Conservation (phyloP, 768 basidiomycete genomes). For the Phylloporus scabripes region DNA sequence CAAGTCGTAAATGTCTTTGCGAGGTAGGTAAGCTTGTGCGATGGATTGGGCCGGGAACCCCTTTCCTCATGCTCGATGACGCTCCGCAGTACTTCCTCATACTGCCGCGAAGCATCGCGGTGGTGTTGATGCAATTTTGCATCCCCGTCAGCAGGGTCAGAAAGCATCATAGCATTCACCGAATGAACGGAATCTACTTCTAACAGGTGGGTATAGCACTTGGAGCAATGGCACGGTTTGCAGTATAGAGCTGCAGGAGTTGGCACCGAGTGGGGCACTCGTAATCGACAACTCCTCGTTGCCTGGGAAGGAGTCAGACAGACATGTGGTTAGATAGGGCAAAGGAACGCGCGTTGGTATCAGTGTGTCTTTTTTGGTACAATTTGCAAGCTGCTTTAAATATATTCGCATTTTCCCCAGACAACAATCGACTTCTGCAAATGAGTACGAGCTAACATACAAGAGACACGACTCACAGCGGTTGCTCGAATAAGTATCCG, state of each 20-base stretch:
- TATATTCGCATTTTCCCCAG: slow-evolving; percentile 21
- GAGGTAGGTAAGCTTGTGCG: slow-evolving; percentile 37
- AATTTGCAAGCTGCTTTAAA: slow-evolving; percentile 32
- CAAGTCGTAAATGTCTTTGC: slow-evolving; percentile 47
- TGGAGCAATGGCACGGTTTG: slow-evolving; percentile 31
- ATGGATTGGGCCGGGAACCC: slow-evolving; percentile 33
- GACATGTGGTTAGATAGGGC: background rate
- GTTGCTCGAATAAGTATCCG: slow-evolving; percentile 14
- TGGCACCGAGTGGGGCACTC: slow-evolving; percentile 14
- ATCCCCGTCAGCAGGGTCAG: slow-evolving; percentile 14
- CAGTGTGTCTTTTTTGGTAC: slow-evolving; percentile 14
- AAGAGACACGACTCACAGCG: slow-evolving; percentile 18
- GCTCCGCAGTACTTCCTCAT: slow-evolving; percentile 5
- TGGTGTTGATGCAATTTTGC: slow-evolving; percentile 35
- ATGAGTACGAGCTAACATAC: slow-evolving; percentile 5
- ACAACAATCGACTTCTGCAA: slow-evolving; percentile 20
- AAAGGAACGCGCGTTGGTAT: slow-evolving; percentile 11
- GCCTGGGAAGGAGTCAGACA: slow-evolving; percentile 6
- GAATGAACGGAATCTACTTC: slow-evolving; percentile 32
- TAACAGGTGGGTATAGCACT: slow-evolving; percentile 36
- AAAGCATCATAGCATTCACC: slow-evolving; percentile 30
- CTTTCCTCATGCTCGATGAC: slow-evolving; percentile 31
- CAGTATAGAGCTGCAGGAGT: slow-evolving; percentile 29
- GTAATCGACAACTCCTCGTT: slow-evolving; percentile 20
- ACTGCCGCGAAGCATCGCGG: slow-evolving; percentile 12